Percentiles rank a stretch among this genome's conserved stretches.
Evolutionary conservation across 2,329 filamentous ascomycete species (phyloP).

Genomic region (Fusarium humuli): DNA sequence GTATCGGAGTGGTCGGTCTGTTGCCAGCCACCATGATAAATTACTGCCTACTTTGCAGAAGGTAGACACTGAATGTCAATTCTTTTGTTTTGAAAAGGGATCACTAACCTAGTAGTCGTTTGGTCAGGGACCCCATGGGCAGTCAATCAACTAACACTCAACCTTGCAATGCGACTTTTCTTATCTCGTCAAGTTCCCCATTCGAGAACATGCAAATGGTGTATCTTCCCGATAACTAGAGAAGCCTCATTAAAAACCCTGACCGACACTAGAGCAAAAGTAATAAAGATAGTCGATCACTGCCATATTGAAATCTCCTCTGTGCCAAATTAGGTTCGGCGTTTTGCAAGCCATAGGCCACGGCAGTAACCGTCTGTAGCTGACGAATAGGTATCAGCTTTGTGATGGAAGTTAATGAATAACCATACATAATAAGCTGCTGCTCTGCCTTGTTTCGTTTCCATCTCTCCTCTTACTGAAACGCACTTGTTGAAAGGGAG

Average conservation of each 20-base stretch:
- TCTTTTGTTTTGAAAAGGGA: background rate
- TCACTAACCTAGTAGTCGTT: background rate
- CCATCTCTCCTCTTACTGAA: slow-evolving; percentile 17
- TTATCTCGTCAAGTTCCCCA: slow-evolving; percentile 14
- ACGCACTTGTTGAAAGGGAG: slow-evolving; percentile 1
- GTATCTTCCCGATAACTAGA: slow-evolving; percentile 1
- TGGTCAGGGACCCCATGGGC: background rate
- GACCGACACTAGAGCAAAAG: slow-evolving; percentile 6
- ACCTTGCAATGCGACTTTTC: slow-evolving; percentile 12
- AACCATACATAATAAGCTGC: background rate
- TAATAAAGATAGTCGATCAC: slow-evolving; percentile 3
- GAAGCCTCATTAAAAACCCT: slow-evolving; percentile 9
- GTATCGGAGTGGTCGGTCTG: background rate
- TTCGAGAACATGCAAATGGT: slow-evolving; percentile 19
- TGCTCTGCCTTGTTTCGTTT: slow-evolving; percentile 3
- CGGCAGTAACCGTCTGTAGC: background rate
- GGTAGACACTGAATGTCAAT: background rate
- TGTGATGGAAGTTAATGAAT: background rate
- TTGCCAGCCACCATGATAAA: slow-evolving; percentile 1
- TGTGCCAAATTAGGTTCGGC: slow-evolving; percentile 7
- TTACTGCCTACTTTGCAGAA: background rate
- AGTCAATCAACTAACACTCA: background rate
- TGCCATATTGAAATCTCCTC: background rate
- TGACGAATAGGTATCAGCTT: background rate
- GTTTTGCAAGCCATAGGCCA: background rate